These are phyloP conservation scores for Fusarium tjaetaba DNA, from an alignment of 2,329 filamentous ascomycete species.

Conservation along the genomic window DNA sequence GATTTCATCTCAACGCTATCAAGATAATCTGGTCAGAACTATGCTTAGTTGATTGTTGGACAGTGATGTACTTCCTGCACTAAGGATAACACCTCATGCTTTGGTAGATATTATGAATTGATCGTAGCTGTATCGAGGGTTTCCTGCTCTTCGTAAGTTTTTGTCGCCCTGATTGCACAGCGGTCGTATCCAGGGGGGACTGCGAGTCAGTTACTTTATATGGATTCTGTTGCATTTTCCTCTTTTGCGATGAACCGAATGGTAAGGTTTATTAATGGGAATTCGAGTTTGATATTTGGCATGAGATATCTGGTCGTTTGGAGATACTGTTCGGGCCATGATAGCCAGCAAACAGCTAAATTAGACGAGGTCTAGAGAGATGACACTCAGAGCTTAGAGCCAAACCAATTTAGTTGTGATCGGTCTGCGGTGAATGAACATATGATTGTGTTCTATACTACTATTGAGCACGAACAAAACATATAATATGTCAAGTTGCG, in stretches of 20 bases:
- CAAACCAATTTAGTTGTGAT: background rate
- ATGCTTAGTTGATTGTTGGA: background rate
- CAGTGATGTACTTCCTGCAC: background rate
- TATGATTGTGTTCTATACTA: background rate
- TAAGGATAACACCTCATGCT: too few relatives aligned
- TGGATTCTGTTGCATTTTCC: background rate
- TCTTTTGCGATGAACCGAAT: background rate
- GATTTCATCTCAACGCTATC: background rate
- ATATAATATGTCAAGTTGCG: background rate
- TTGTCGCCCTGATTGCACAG: background rate
- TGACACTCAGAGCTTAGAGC: background rate
- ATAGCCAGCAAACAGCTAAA: background rate
- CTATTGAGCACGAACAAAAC: background rate
- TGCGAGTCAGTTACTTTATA: background rate
- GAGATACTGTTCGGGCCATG: background rate
- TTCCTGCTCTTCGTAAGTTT: background rate
- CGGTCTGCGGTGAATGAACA: background rate
- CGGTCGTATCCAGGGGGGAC: too few relatives aligned
- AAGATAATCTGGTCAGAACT: background rate
- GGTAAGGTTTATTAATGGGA: too few relatives aligned
- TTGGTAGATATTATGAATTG: background rate
- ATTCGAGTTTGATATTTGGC: fast-evolving
- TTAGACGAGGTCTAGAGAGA: background rate
- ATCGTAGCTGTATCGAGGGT: background rate
- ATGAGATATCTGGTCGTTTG: background rate